These are phyloP conservation scores for Drechslerella dactyloides DNA, from an alignment of 2,329 filamentous ascomycete species.

Conservation along the genomic window DNA sequence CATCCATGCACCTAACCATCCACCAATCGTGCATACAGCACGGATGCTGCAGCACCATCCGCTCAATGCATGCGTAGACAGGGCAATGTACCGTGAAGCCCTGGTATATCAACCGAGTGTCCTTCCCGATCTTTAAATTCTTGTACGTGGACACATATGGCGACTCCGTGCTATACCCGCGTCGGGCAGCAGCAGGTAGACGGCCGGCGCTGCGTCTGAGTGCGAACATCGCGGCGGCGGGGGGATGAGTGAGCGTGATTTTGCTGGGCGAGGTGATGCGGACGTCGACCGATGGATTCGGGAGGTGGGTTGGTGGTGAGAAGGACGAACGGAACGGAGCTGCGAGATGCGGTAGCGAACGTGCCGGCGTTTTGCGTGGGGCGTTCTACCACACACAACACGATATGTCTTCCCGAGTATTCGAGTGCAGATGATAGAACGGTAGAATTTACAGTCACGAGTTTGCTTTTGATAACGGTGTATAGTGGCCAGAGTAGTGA, in stretches of 20 bases:
- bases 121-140: constrained; percentile 70
- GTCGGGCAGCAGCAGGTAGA: constrained; percentile 21
- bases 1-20: not conserved
- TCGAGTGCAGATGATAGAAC: not conserved
- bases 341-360: constrained; percentile 2
- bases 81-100: constrained; percentile 66
- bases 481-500: too few relatives aligned
- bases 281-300: not conserved
- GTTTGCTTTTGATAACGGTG: too few relatives aligned
- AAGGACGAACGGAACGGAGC: constrained; percentile 12
- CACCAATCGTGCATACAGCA: constrained; percentile 7
- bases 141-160: constrained; percentile 65
- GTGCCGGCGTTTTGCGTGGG: constrained; percentile 43
- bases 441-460: too few relatives aligned
- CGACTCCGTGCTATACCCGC: constrained; percentile 37
- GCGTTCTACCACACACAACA: constrained; percentile 34
- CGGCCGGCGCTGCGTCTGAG: constrained; percentile 40
- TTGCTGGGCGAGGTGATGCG: not conserved
- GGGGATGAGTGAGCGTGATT: not conserved
- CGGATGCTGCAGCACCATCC: not conserved
- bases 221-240: constrained; percentile 26
- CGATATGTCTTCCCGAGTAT: constrained; percentile 5
- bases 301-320: constrained; percentile 4
- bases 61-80: not conserved
- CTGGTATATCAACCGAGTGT: constrained; percentile 73